Evolutionary conservation across 192 early-diverging fungal genomes (phyloP).

Genomic region (Backusella australiensis): DNA sequence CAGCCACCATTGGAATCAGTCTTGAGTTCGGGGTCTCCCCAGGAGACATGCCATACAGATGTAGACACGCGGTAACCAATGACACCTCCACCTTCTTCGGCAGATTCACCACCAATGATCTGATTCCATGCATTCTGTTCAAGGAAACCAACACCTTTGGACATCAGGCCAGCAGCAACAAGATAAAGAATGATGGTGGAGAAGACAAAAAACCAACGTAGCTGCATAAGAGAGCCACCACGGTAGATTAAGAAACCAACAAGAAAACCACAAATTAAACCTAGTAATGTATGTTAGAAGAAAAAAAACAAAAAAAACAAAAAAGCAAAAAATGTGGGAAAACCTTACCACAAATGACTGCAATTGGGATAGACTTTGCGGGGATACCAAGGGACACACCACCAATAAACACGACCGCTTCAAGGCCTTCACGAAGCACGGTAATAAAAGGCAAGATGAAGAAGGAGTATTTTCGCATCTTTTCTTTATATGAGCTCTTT

Average conservation of each 20-base stretch:
- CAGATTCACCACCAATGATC: constrained; percentile 63
- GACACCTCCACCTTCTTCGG: constrained; percentile 37
- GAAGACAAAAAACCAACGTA: constrained; percentile 77
- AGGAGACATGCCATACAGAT: constrained; percentile 33
- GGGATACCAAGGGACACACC: constrained; percentile 53
- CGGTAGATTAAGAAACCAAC: constrained; percentile 78
- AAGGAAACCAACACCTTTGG: constrained; percentile 63
- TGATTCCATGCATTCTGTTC: constrained; percentile 67
- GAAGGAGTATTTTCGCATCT: constrained; percentile 57
- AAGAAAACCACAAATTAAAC: constrained; percentile 55
- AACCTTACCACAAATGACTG: constrained; percentile 62
- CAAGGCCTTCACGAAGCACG: constrained; percentile 82
- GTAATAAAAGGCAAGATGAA: constrained; percentile 83
- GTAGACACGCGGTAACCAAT: constrained; percentile 34
- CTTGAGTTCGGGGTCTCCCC: constrained; percentile 47
- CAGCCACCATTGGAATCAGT: constrained; percentile 55
- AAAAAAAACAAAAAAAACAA: too few species aligned
- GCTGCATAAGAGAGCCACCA: constrained; percentile 61
- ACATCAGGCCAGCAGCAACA: constrained; percentile 80
- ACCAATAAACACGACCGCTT: constrained; percentile 84
- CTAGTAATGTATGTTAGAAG: not conserved
- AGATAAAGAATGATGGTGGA: constrained; percentile 75
- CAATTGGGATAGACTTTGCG: constrained; percentile 74
- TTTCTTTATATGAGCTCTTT: constrained; percentile 3
- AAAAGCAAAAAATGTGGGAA: not conserved